These are phyloP conservation scores for Pseudozyma thailandica DNA, from an alignment of 1,284 basidiomycete species.

Conservation along the genomic window DNA sequence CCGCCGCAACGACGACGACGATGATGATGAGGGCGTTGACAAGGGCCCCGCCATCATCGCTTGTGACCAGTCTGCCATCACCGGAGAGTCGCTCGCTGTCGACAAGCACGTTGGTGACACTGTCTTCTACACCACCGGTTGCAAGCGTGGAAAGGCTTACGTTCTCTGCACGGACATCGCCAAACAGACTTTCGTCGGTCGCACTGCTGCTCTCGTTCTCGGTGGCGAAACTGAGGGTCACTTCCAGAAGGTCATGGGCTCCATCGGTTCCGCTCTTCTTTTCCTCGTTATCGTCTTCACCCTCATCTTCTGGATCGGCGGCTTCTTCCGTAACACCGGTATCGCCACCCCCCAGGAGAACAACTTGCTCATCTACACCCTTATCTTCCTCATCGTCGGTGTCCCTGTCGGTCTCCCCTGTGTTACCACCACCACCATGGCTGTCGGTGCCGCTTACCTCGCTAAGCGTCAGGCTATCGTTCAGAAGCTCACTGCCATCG, in stretches of 20 bases:
- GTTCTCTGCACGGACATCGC: conserved; percentile 71
- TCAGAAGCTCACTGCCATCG: conserved; percentile 75
- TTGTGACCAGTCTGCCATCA: conserved; percentile 73
- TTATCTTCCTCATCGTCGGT: conserved; percentile 72
- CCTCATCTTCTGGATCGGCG: conserved; percentile 70
- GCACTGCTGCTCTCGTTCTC: conserved; percentile 71
- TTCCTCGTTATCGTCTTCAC: conserved; percentile 72
- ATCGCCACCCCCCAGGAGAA: conserved; percentile 71
- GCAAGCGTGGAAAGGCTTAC: conserved; percentile 73
- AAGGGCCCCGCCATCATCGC: conserved; percentile 72
- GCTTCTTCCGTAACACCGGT: conserved; percentile 71
- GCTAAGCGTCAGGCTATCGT: conserved; percentile 74
- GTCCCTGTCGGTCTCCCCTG: conserved; percentile 74
- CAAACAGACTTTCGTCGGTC: conserved; percentile 71
- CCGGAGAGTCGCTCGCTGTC: conserved; percentile 73
- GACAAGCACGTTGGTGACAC: conserved; percentile 73
- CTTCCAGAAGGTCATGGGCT: conserved; percentile 72
- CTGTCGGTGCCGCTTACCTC: conserved; percentile 74
- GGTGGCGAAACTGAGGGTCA: conserved; percentile 70
- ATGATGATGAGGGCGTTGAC: conserved; percentile 69
- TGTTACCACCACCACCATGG: conserved; percentile 73
- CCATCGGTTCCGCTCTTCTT: conserved; percentile 72
- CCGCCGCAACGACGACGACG: conserved; percentile 64
- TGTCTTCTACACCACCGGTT: conserved; percentile 70
- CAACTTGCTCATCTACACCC: conserved; percentile 72